Conservation (phyloP, 192 early-diverging fungal species). For the Backusella australiensis region DNA sequence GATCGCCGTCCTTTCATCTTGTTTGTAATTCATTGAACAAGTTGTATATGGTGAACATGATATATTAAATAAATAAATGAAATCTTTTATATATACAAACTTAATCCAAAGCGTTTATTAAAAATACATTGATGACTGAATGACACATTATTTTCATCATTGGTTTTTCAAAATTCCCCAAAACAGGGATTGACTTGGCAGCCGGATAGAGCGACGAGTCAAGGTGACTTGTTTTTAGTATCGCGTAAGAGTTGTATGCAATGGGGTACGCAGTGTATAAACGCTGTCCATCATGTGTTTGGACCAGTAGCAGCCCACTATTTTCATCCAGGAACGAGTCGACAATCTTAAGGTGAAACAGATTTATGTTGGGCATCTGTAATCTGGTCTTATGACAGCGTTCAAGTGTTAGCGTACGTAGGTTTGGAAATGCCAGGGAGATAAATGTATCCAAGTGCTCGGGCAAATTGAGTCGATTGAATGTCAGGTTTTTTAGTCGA, state of each 20-base stretch:
- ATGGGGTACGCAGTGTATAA: background rate
- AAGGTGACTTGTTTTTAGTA: background rate
- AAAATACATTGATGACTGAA: background rate
- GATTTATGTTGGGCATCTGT: background rate
- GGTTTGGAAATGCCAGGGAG: background rate
- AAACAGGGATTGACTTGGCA: background rate
- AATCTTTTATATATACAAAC: no score
- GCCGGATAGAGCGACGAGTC: background rate
- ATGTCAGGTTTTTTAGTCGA: background rate
- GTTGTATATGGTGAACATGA: background rate
- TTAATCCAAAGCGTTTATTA: background rate
- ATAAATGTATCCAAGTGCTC: background rate
- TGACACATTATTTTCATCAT: background rate
- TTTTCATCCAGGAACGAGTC: background rate
- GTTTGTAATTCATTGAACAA: background rate
- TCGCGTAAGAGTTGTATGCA: background rate
- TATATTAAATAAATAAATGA: background rate
- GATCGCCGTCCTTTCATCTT: background rate
- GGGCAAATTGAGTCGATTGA: background rate
- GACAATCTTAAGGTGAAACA: background rate
- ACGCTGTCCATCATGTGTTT: background rate
- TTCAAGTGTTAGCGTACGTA: background rate
- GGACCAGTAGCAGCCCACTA: background rate
- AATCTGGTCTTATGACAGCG: background rate
- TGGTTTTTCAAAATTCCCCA: background rate